These are phyloP conservation scores for Psilocybe mexicana DNA, from an alignment of 1,284 basidiomycete genomes.

Conservation along the genomic window DNA sequence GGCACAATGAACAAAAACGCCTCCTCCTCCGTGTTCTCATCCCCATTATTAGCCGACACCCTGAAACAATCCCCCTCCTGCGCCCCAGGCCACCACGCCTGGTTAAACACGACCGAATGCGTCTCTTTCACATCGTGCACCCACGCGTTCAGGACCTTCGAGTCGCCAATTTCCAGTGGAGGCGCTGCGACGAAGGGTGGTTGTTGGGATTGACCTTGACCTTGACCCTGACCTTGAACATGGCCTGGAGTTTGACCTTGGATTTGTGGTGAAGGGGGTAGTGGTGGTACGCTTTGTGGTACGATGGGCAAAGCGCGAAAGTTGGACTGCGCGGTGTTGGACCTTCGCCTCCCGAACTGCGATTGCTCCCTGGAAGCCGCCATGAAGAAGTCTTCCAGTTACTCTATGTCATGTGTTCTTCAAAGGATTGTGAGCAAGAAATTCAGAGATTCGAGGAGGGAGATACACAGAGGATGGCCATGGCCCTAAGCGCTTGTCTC, in stretches of 20 bases:
- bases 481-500: too few species aligned
- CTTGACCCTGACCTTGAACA: too few species aligned
- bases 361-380: conserved; percentile 61
- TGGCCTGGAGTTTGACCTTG: too few species aligned
- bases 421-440: neutral
- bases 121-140: conserved; percentile 71
- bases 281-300: too few species aligned
- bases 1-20: conserved; percentile 68
- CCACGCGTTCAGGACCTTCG: conserved; percentile 65
- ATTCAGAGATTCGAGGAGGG: neutral
- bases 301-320: conserved; percentile 35
- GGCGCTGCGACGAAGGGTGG: conserved; percentile 37
- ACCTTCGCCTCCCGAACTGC: conserved; percentile 63
- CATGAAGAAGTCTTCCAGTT: conserved; percentile 36
- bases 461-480: too few species aligned
- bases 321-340: conserved; percentile 70
- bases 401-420: neutral
- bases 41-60: conserved; percentile 46
- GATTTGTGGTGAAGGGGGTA: too few species aligned
- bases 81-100: conserved; percentile 73
- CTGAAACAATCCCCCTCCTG: conserved; percentile 70
- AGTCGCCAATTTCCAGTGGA: conserved; percentile 57
- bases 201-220: too few species aligned
- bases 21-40: conserved; percentile 34
- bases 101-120: conserved; percentile 63